Evolutionary conservation across 495 filamentous ascomycete species (phyloP), one percentile per base, ranked within the genome.

Genomic region (Sphaerosporella brunnea): DNA sequence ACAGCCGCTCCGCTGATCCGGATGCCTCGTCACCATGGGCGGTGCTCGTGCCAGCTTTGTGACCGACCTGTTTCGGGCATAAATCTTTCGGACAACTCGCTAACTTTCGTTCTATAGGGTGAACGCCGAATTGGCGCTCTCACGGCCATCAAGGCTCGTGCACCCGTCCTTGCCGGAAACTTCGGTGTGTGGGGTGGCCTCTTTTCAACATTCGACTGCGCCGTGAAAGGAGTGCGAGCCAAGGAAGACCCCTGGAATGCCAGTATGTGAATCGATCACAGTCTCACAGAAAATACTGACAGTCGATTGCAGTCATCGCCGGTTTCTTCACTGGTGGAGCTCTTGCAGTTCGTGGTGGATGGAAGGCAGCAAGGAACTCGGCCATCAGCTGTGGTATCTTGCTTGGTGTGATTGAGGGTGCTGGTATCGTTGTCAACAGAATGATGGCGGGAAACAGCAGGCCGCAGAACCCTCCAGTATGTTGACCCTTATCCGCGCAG

Each of bases 191-290:
- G 88, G 88, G 92, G 90, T 58, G 90, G 90, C 52, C 60, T 96
- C 35, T 96, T 97, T 68, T 81, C 75, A 50, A 88, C 82, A 32
- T 95, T 82, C 62, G 90, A 97, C 66, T 97, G 90, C 68, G 84
- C 85, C n/a, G 81, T 97, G 20, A 95, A 95, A 70, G 88, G 88
- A 36, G 68, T 94, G 30, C 69, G 90, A 51, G 82, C 90, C 68
- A 96, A 94, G 78, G 88, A 97, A 63, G 88, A 96, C 62, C 86
- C 90, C 25, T 95, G 81, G 68, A 95, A 95, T 69, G 84, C 84
- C 51, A 93, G 82, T 73, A 78, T 26, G 74, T 76, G 28, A 10
- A n/a, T n/a, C n/a, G n/a, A n/a, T n/a, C n/a, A n/a, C n/a, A n/a
- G n/a, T n/a, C n/a, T n/a, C n/a, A n/a, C n/a, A n/a, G n/a, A n/a